Base-by-base conservation (phyloP, 2,329 filamentous ascomycete genomes). In the Colletotrichum tabaci region DNA sequence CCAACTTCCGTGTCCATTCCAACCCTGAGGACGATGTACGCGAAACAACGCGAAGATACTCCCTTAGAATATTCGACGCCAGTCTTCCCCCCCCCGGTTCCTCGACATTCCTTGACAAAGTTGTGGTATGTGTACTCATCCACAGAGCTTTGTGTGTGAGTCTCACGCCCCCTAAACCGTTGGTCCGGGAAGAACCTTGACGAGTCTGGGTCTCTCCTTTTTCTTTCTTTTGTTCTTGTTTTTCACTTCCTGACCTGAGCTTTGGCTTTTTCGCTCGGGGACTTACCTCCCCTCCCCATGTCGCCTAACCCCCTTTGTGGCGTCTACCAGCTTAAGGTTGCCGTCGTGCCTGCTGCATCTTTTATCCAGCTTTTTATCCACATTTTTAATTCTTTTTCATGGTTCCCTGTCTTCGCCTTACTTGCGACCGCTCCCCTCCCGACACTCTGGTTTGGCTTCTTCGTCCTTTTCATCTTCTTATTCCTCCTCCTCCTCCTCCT, bases 131-230 rank as follows among this genome's bases (percentile, higher is more conserved):
- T 38, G 35, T 8, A 38, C 35, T 38, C 35, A 38, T 8, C 52
- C 55, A 42, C 16, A 21, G 38, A 26, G 30, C 55, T 38, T 38
- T 10, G 35, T 10, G 35, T 38, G 21, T 16, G 26, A 49, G 55
- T 40, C 13, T 46, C 30, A 30, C 56, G 56, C 30, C 23, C 67
- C 62, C 62, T 53, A 52, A 60, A 66, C 61, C 47, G 62, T 56
- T 56, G 46, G 50, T 42, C 67, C 44, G 49, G 63, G 67, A 61
- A 60, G 61, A 55, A 53, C 67, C 67, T 69, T 55, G 66, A 65
- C 26, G 61, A 23, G 44, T 40, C 53, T 66, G 26, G 58, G 30
- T 46, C 46, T 56, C 12, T 23, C 53, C 2, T 23, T 23, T 13
- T 38, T 6, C 15, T 4, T 46, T 35, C 16, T 18, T 42, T 42